Base-by-base conservation (phyloP, 371 early-diverging fungal species). In the Synchytrium microbalum region DNA sequence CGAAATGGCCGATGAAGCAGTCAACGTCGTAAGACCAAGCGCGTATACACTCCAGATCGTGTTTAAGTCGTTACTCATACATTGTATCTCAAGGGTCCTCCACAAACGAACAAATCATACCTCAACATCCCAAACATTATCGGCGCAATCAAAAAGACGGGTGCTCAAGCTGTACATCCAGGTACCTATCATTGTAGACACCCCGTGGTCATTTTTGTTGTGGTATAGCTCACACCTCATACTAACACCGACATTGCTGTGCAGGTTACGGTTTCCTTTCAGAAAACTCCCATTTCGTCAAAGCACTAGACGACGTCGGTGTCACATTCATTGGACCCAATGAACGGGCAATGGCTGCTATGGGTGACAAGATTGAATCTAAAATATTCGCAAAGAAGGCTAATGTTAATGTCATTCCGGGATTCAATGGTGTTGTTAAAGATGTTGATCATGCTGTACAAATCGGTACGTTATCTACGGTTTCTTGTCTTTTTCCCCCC, bases 201-300 rank as follows among this genome's bases (percentile, higher is more conserved):
- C 32, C 27, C 16, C 54, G 0, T 2, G 30, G 30, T 26, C 58
- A 61, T 10, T n/a, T 57, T 30, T 30, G 28, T 62, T 54, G 19
- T 58, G 46, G 10, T 23, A n/a, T n/a, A n/a, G n/a, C n/a, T n/a
- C n/a, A n/a, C n/a, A n/a, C n/a, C n/a, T 51, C 10, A 30, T 27
- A 13, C 0, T 25, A 25, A 56, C 23, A 5, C 53, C 27, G 33
- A 24, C 14, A n/a, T n/a, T 59, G 79, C n/a, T n/a, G n/a, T n/a
- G n/a, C n/a, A n/a, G 87, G 96, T 1, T 96, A 96, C 71, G 97
- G 97, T 51, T 98, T 94, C 81, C 84, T 96, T 64, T 95, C 95
- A 3, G 99, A 99, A 74, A 96, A 97, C 79, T 85, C 89, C 8
- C 83, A 80, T 51, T 94, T 99, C 76, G 92, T 93, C 10, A 82